A percentile compares a stretch with the other conserved stretches of the same genome.
phyloP scores from a whole-genome alignment of 1,284 basidiomycete species.

The Irpex rosettiformis region DNA sequence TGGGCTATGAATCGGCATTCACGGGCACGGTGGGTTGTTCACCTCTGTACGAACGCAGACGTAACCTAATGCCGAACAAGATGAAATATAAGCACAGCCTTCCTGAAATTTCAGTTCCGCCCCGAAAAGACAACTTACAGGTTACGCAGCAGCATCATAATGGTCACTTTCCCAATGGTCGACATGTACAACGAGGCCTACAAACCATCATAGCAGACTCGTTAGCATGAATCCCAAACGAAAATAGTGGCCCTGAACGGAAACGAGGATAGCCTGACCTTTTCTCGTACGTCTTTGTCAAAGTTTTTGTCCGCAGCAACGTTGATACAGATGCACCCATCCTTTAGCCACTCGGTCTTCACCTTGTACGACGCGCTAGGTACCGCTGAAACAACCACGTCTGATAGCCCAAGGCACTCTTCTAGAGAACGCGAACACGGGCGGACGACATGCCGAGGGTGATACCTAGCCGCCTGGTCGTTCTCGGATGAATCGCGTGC shows the following conservation, averaged over 20 bases:
- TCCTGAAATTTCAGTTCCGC: background rate
- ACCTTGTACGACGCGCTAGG: slow-evolving; percentile 88
- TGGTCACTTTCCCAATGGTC: slow-evolving; percentile 95
- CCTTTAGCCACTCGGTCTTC: slow-evolving; percentile 85
- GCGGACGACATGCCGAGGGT: slow-evolving; percentile 83
- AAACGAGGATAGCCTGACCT: slow-evolving; percentile 45
- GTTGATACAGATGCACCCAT: slow-evolving; percentile 91
- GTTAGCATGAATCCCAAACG: background rate
- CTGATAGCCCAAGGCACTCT: slow-evolving; percentile 77
- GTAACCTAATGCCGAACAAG: slow-evolving; percentile 46
- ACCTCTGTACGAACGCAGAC: slow-evolving; percentile 67
- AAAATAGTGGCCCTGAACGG: background rate
- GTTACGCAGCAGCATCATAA: slow-evolving; percentile 94
- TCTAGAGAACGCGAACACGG: slow-evolving; percentile 65
- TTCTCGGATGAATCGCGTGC: slow-evolving; percentile 32
- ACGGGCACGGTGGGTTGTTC: slow-evolving; percentile 16
- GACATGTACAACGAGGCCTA: slow-evolving; percentile 91
- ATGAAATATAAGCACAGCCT: background rate
- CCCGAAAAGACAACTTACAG: slow-evolving; percentile 48
- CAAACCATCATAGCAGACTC: background rate
- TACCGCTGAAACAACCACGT: slow-evolving; percentile 91
- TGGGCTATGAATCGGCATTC: background rate
- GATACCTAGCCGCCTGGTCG: slow-evolving; percentile 48
- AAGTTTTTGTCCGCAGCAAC: slow-evolving; percentile 98
- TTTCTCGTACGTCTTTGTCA: slow-evolving; percentile 87